Percentiles rank a stretch among this genome's conserved stretches.
Evolutionary conservation across 441 rosid species (phyloP).

Genomic region (Euphorbia celastroides): DNA sequence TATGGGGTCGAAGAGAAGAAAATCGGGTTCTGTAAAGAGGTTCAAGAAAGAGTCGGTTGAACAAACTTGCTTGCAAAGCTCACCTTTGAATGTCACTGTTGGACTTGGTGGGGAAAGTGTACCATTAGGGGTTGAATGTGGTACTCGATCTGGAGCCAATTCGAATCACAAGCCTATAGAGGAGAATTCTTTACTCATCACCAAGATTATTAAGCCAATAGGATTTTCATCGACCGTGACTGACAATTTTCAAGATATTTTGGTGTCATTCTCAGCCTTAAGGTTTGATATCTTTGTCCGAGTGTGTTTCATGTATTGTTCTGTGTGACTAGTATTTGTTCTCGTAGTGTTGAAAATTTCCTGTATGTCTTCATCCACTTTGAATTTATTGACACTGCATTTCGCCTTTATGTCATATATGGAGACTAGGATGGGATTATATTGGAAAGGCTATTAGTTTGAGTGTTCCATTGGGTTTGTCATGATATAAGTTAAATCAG

Average conservation of each 20-base stretch:
- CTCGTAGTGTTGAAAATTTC: not conserved
- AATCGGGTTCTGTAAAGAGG: conserved; percentile 89
- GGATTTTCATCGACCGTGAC: conserved; percentile 58
- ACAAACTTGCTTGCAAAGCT: conserved; percentile 26
- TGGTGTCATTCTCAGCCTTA: conserved; percentile 62
- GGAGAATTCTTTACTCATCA: conserved; percentile 40
- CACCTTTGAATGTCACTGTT: conserved; percentile 30
- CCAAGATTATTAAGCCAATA: conserved; percentile 67
- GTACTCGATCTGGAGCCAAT: conserved; percentile 28
- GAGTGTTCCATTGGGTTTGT: not conserved
- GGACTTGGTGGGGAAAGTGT: conserved; percentile 36
- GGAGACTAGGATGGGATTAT: not conserved
- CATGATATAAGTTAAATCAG: not conserved
- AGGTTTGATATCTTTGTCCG: conserved; percentile 55
- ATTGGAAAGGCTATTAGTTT: not conserved
- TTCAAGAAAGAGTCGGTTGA: conserved; percentile 59
- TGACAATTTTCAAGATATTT: conserved; percentile 55
- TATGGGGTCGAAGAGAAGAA: conserved; percentile 79
- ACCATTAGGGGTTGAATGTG: conserved; percentile 40
- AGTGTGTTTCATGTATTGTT: no score
- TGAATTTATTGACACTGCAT: not conserved
- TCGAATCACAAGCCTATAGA: conserved; percentile 30
- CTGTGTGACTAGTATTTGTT: no score
- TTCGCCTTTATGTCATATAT: not conserved
- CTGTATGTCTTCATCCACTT: not conserved